Evolutionary conservation across 352 stramenopile genomes (phyloP), one percentile per base, ranked within the genome.

Genomic region (Chrysophaeum taylorii): DNA sequence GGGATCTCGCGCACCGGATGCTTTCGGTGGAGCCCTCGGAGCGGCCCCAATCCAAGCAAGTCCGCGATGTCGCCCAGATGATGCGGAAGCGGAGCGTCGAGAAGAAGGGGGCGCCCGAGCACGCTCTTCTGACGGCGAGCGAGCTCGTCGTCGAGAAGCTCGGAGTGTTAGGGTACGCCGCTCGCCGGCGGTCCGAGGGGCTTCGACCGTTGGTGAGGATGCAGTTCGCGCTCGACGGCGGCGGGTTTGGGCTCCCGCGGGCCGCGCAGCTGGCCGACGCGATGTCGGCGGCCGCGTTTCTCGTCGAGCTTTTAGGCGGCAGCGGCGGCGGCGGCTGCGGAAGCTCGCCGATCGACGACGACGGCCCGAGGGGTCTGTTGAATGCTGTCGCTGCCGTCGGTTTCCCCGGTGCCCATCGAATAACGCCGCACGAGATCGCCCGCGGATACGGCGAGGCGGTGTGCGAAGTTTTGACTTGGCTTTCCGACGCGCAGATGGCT

Each of bases 21-120:
- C 60, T 80, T 29, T 61, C 64, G 15, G 68, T 72, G 42, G 75
- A 80, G 31, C 73, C 75, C 27, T 37, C 23, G 25, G 72, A 72
- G 33, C 70, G 74, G n/a, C 74, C 74, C 37, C 57, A 76, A 25
- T 62, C 78, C 62, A 60, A 74, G 2, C n/a, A 45, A 14, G 41
- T 39, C 39, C 42, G 63, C 25, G 31, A 67, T 23, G 61, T 73
- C 5, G 60, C 69, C 1, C 9, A 23, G 1, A 39, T 31, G 2
- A 70, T 70, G 69, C 50, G 57, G 14, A 31, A 41, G 39, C n/a
- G 38, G 38, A 73, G 31, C 1, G 31, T 27, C 9, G 45, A 18
- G 12, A 57, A 12, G 12, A 57, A 25, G 45, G 23, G 9, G 45
- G 9, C 18, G 45, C 45, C 7, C 45, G 45, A 57, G 45, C 45